phyloP scores from a whole-genome alignment of 2,329 filamentous ascomycete genomes.

The Aureobasidium mangrovei region DNA sequence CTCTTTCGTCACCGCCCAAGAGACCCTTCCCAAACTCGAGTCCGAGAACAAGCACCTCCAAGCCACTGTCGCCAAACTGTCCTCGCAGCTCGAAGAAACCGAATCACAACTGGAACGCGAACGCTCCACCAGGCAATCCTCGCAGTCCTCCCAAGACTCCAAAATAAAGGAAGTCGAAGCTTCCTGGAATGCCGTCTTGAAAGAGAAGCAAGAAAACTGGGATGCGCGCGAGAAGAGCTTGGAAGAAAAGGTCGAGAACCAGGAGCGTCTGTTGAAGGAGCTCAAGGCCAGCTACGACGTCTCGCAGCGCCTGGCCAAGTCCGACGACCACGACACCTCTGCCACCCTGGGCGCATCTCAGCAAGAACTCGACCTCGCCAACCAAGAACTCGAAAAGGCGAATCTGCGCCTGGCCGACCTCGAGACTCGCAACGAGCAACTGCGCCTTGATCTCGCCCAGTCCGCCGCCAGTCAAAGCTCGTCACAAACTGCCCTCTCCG shows the following conservation, averaged over 20 bases:
- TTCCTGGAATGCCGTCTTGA: slow-evolving; percentile 81
- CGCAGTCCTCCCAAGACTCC: slow-evolving; percentile 68
- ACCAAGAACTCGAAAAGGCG: slow-evolving; percentile 82
- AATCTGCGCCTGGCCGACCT: slow-evolving; percentile 80
- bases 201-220: slow-evolving; percentile 96
- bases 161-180: slow-evolving; percentile 83
- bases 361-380: slow-evolving; percentile 89
- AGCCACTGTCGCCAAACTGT: slow-evolving; percentile 64
- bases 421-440: slow-evolving; percentile 86
- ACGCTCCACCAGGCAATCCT: slow-evolving; percentile 58
- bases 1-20: slow-evolving; percentile 82
- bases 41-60: slow-evolving; percentile 85
- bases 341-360: slow-evolving; percentile 61
- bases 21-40: slow-evolving; percentile 82
- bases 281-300: slow-evolving; percentile 97
- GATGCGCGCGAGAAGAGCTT: slow-evolving; percentile 81
- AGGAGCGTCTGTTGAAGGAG: slow-evolving; percentile 85
- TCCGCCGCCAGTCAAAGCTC: slow-evolving; percentile 62
- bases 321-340: slow-evolving; percentile 49
- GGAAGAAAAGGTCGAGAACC: slow-evolving; percentile 89
- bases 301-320: slow-evolving; percentile 74
- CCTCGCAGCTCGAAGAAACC: slow-evolving; percentile 70
- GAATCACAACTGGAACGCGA: slow-evolving; percentile 76
- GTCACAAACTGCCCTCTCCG: slow-evolving; percentile 48
- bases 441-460: slow-evolving; percentile 84